These are phyloP conservation scores for Aspergillus hortae DNA, from an alignment of 2,329 filamentous ascomycete genomes.

Conservation along the genomic window DNA sequence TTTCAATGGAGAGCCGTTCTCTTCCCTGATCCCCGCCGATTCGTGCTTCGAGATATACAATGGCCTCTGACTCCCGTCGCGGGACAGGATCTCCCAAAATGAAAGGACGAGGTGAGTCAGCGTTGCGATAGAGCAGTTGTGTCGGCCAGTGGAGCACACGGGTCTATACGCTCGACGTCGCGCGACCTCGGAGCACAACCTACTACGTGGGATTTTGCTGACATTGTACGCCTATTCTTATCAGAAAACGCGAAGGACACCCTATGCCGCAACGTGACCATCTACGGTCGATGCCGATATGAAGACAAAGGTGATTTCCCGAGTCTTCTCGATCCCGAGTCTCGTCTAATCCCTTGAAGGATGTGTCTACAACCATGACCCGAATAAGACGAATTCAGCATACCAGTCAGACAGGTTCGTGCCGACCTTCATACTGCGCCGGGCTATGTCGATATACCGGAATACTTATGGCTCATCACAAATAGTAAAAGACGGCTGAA, in stretches of 20 bases:
- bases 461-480: neutral
- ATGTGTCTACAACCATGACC: conserved; percentile 86
- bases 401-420: conserved; percentile 38
- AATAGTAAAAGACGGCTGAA: conserved; percentile 70
- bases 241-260: conserved; percentile 79
- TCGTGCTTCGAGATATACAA: conserved; percentile 31
- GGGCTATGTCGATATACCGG: neutral
- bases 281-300: conserved; percentile 90
- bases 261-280: conserved; percentile 85
- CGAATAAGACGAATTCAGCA: conserved; percentile 54
- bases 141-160: neutral
- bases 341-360: conserved; percentile 36
- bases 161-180: too few species aligned
- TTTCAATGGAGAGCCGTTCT: conserved; percentile 39
- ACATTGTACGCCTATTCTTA: conserved; percentile 5
- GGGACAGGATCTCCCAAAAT: conserved; percentile 45
- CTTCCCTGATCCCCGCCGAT: conserved; percentile 34
- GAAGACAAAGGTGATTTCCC: conserved; percentile 67
- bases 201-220: conserved; percentile 1
- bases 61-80: conserved; percentile 47
- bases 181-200: neutral
- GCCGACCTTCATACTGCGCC: neutral
- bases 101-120: conserved; percentile 46
- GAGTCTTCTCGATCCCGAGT: conserved; percentile 4
- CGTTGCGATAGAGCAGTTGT: neutral